Base-by-base conservation (phyloP, 1,139 yeast genomes). In the Suhomyces bribrorum region DNA sequence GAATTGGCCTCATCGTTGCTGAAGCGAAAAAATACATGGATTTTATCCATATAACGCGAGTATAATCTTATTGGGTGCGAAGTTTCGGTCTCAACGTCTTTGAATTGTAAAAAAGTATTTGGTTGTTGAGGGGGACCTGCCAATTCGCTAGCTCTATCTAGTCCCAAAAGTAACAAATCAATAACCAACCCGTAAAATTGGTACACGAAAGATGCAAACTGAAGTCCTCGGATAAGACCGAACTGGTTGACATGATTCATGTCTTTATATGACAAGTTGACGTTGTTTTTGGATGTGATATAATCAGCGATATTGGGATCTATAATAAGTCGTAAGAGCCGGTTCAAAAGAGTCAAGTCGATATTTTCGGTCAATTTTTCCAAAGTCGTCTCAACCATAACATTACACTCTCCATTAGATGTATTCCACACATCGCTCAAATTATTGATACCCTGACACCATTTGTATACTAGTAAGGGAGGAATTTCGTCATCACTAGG, bases 261-360 rank as follows among this genome's bases (percentile, higher is more conserved):
- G 58, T 94, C 99, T 57, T 94, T 94, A 60, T 83, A 94, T 2
- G 92, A 75, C 25, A 94, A 55, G 26, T 79, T 77, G 16, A 90
- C 81, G 52, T 92, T 94, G 62, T 88, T 89, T 58, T 90, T 90
- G 1, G 97, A 84, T 0, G 96, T 88, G 53, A 92, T 84, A 57
- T 94, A 94, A 58, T 92, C 97, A 4, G 98, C 98, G 53, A 94
- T 78, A 50, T 86, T 86, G 1, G 96, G 86, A 56, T 94, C 98
- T 52, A 90, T 81, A 29, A 92, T 75, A 41, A 94, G 70, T 37
- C 96, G 69, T 37, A 94, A 65, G 31, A 92, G 66, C 43, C 96
- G 75, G 57, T 92, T 92, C 44, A 94, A 68, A 38, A 94, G 66
- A 0, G 97, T 89, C 43, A 92, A 78, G 54, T 94, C 98, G 31